Base-by-base conservation (phyloP, 202 grass and related monocot species). In the Brachypodium distachyon region DNA sequence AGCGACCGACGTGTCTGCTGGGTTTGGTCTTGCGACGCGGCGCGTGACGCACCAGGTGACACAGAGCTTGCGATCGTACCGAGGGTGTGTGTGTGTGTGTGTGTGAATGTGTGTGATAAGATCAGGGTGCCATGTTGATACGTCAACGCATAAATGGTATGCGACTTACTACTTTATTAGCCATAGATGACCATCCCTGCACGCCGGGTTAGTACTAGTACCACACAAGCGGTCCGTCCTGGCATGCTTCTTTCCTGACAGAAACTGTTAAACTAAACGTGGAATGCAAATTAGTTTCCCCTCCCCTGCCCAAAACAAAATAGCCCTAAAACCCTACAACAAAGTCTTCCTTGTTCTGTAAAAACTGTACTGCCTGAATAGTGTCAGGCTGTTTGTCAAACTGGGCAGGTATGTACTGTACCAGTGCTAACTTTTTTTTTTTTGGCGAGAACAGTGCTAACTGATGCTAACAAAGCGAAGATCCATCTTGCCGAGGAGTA, bases 31-130 rank as follows among this genome's bases (percentile, higher is more conserved):
- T 2, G 23, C 25, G 31, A 68, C 66, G 66, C 27, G 66, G 46
- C 56, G 13, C 56, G 58, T 72, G 84, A 82, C 84, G 61, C 41
- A 62, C 27, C 64, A 4, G 22, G 56, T 72, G 72, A 56, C 63
- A n/a, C n/a, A n/a, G 72, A 2, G 32, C 32, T 29, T 1, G 1
- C 16, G 31, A n/a, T n/a, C n/a, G n/a, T n/a, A n/a, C n/a, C 2
- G 33, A 53, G 37, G 6, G 70, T 53, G 39, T 60, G 53, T 44
- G 46, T 34, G 2, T 7, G 7, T 19, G 29, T 6, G 27, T 17
- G 64, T 17, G 54, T 58, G 52, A 67, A 44, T 39, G 37, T 42
- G 21, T 66, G 61, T 0, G 1, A 65, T 38, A 29, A 28, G 59
- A 32, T 25, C 14, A 0, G 2, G 52, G 10, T 29, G 67, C 0